Conservation (phyloP, 331 rosid genomes). For the Dryas integrifolia region DNA sequence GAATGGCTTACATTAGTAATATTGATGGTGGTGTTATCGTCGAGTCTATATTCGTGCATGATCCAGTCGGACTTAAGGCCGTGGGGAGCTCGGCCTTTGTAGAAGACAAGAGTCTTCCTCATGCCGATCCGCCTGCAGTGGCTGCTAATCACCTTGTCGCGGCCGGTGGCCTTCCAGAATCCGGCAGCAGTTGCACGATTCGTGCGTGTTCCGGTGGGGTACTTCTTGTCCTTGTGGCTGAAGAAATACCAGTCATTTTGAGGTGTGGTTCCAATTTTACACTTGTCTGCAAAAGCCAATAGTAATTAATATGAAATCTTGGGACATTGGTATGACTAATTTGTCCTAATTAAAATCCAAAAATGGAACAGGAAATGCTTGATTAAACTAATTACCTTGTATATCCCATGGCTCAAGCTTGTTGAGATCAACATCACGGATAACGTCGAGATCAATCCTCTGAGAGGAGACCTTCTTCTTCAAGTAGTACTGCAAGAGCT, state of each 20-base stretch:
- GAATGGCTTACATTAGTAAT: slow-evolving; percentile 43
- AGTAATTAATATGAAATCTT: neutral
- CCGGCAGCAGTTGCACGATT: slow-evolving; percentile 81
- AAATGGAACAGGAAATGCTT: no score
- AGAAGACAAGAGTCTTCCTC: slow-evolving; percentile 84
- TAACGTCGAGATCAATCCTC: slow-evolving; percentile 79
- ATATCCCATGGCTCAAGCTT: slow-evolving; percentile 94
- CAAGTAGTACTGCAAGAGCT: slow-evolving; percentile 77
- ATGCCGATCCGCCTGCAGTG: slow-evolving; percentile 68
- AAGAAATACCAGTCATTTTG: slow-evolving; percentile 91
- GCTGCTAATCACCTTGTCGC: slow-evolving; percentile 72
- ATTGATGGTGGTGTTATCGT: slow-evolving; percentile 45
- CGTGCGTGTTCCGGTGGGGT: slow-evolving; percentile 80
- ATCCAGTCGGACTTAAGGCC: slow-evolving; percentile 87
- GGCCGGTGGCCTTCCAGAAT: slow-evolving; percentile 90
- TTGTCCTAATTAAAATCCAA: no score
- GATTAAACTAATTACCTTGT: slow-evolving; percentile 43
- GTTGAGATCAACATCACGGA: slow-evolving; percentile 86
- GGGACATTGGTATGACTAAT: neutral
- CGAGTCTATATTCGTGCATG: slow-evolving; percentile 84
- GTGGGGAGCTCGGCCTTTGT: slow-evolving; percentile 86
- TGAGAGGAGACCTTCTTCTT: slow-evolving; percentile 75
- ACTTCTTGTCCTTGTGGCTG: slow-evolving; percentile 88
- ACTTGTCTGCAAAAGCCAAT: slow-evolving; percentile 44
- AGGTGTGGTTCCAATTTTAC: slow-evolving; percentile 83